Evolutionary conservation across 2,329 filamentous ascomycete genomes (phyloP), one percentile per base, ranked within the genome.

Genomic region (Nigrospora sphaerica): DNA sequence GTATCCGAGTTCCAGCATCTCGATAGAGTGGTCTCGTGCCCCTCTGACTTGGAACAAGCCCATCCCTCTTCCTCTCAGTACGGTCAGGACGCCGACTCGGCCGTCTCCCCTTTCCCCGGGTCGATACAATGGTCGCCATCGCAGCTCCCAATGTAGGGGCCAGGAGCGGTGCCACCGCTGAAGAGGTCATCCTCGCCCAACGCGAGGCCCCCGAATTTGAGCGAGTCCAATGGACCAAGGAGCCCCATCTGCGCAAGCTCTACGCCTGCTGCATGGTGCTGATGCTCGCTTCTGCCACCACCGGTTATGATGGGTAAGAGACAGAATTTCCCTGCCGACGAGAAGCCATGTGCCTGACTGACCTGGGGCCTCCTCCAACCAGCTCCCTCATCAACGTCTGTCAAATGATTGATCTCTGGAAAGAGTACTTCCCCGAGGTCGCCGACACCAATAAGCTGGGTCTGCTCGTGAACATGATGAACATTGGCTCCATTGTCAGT

Each of bases 271-370:
- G 43, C 43, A 61, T 73, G 52, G 61, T 77, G 45, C 70, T 77
- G 45, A 76, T 71, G 54, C 62, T 78, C 52, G 74, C 72, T 42
- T 79, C 76, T 28, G 76, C 77, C 13, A 78, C 76, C 33, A 79
- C 75, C 34, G 72, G 74, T 55, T 77, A 77, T 60, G 73, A 78
- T 71, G 72, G 72, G 74, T 77, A 64, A 49, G 67, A 46, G 16
- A 6, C 13, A 23, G 18, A 28, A 14, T 13, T 10, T 41, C 28
- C 1, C 7, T 19, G 9, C 32, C 9, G 28, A 16, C 10, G 42
- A 18, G 23, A 46, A 14, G n/a, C 32, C 16, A 23, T 32, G 35
- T 42, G n/a, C 16, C 3, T 12, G 34, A 12, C 2, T 38, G 7
- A 41, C 19, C 16, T n/a, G 18, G 5, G n/a, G 5, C 37, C 31